These are phyloP conservation scores for Camelina hispida DNA, from an alignment of 345 rosid genomes.

Conservation along the genomic window DNA sequence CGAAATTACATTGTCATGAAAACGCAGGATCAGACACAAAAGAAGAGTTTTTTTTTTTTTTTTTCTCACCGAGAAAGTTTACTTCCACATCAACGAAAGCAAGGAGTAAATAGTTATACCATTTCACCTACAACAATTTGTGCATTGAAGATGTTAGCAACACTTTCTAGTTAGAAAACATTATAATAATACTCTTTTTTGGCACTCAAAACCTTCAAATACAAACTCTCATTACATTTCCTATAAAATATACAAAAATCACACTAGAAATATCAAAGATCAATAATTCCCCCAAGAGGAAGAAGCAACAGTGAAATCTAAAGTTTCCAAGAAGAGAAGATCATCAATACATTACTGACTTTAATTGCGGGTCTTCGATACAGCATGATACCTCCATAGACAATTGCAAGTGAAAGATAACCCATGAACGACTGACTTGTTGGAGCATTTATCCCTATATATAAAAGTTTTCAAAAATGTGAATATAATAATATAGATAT, in stretches of 20 bases:
- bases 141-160: conserved; percentile 19
- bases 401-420: conserved; percentile 52
- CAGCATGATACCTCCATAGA: conserved; percentile 63
- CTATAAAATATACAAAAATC: not conserved
- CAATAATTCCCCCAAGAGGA: not conserved
- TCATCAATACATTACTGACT: conserved; percentile 40
- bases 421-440: conserved; percentile 62
- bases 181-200: not conserved
- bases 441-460: conserved; percentile 62
- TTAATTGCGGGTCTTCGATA: conserved; percentile 52
- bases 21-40: not conserved
- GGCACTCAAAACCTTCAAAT: not conserved
- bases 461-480: not conserved
- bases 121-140: conserved; percentile 71
- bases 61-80: conserved; percentile 75
- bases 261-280: not conserved
- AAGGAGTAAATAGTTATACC: conserved; percentile 81
- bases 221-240: not conserved
- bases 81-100: conserved; percentile 85
- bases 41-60: not conserved
- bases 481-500: too few species aligned
- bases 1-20: too few species aligned
- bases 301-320: conserved; percentile 1
- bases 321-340: conserved; percentile 4
- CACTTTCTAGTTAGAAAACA: not conserved